A percentile compares a stretch with the other conserved stretches of the same genome.
Evolutionary conservation across 495 filamentous ascomycete genomes (phyloP).

Genomic region (Trichoderma erinaceum): DNA sequence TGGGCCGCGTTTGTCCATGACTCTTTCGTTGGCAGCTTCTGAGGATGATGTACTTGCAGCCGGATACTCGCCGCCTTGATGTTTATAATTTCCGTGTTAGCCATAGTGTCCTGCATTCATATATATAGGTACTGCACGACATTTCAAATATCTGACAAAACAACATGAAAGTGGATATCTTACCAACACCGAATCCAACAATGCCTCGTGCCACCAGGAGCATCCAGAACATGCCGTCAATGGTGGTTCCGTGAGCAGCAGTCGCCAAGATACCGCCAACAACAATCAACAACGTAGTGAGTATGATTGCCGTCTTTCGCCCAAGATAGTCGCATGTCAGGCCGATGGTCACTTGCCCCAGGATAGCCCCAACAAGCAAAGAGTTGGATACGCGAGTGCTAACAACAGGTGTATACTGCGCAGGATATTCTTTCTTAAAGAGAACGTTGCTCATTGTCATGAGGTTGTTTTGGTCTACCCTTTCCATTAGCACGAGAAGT

Average conservation of each 20-base stretch:
- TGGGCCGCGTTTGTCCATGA: neutral
- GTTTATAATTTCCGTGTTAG: neutral
- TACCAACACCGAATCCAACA: conserved; percentile 5
- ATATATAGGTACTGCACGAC: neutral
- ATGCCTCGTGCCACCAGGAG: conserved; percentile 1
- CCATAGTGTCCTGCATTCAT: neutral
- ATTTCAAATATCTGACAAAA: too few relatives aligned
- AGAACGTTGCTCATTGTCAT: conserved; percentile 7
- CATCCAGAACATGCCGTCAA: conserved; percentile 6
- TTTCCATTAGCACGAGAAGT: too few relatives aligned
- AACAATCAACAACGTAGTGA: neutral
- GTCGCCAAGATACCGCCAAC: neutral
- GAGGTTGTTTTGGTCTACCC: neutral
- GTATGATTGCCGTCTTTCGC: neutral
- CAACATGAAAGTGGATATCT: neutral
- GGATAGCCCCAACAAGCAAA: neutral
- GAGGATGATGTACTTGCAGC: conserved; percentile 1
- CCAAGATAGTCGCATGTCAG: conserved; percentile 3
- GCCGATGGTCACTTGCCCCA: neutral
- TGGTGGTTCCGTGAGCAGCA: neutral
- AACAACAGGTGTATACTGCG: neutral
- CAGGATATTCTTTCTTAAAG: conserved; percentile 3
- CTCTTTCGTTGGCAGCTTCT: neutral
- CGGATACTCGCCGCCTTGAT: conserved; percentile 2
- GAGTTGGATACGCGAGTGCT: conserved; percentile 1